These are phyloP conservation scores for Alternaria rosae DNA, from an alignment of 2,329 filamentous ascomycete species.

Conservation along the genomic window DNA sequence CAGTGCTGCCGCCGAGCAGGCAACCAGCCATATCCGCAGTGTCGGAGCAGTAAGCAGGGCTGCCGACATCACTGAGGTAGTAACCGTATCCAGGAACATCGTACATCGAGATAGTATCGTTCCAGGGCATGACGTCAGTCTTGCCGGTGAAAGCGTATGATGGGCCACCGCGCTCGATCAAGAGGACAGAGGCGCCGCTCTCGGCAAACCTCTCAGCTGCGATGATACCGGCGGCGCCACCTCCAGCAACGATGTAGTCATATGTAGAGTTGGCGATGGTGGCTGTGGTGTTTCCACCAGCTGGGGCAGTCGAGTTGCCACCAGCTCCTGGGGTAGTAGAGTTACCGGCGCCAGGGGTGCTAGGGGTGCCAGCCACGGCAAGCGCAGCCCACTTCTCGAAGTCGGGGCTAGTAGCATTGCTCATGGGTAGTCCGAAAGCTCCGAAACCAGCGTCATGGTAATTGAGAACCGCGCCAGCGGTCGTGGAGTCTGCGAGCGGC, in stretches of 20 bases:
- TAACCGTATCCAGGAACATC: slow-evolving; percentile 49
- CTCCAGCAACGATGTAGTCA: slow-evolving; percentile 70
- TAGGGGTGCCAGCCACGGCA: slow-evolving; percentile 29
- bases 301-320: slow-evolving; percentile 28
- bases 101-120: slow-evolving; percentile 47
- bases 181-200: slow-evolving; percentile 68
- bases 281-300: slow-evolving; percentile 42
- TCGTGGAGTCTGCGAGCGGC: slow-evolving; percentile 34
- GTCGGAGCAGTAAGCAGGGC: slow-evolving; percentile 62
- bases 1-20: slow-evolving; percentile 70
- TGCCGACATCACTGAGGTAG: slow-evolving; percentile 41
- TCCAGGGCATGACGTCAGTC: slow-evolving; percentile 41
- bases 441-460: slow-evolving; percentile 47
- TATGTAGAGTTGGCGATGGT: slow-evolving; percentile 53
- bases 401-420: slow-evolving; percentile 40
- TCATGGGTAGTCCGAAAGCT: slow-evolving; percentile 39
- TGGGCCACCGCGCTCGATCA: slow-evolving; percentile 57
- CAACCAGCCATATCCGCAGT: slow-evolving; percentile 76
- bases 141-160: slow-evolving; percentile 41
- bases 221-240: slow-evolving; percentile 67
- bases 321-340: slow-evolving; percentile 37
- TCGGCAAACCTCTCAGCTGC: slow-evolving; percentile 66
- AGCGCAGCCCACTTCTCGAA: slow-evolving; percentile 47
- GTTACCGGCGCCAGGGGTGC: slow-evolving; percentile 28
- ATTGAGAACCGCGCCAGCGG: slow-evolving; percentile 30